phyloP scores from a whole-genome alignment of 2,329 filamentous ascomycete species.

The Rachicladosporium sp. region DNA sequence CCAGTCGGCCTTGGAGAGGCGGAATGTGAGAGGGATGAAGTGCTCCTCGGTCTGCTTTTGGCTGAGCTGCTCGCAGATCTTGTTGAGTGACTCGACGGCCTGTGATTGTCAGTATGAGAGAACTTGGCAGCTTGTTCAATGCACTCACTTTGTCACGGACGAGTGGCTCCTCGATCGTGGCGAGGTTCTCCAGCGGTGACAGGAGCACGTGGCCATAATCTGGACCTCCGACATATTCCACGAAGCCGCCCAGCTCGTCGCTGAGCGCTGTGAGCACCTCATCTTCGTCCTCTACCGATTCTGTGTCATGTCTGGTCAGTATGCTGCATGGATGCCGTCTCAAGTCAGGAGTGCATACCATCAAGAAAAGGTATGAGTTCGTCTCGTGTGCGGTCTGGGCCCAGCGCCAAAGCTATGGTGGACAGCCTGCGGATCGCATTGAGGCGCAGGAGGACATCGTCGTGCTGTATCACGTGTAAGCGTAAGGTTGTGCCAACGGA shows the following conservation, averaged over 20 bases:
- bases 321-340: too few relatives aligned
- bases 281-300: slow-evolving; percentile 97
- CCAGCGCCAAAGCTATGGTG: slow-evolving; percentile 91
- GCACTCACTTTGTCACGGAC: slow-evolving; percentile 84
- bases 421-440: slow-evolving; percentile 98
- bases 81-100: slow-evolving; percentile 98
- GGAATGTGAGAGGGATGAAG: slow-evolving; percentile 89
- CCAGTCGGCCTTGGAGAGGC: slow-evolving; percentile 98
- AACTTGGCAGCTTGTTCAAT: slow-evolving; percentile 15
- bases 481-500: background rate
- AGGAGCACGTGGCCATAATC: slow-evolving; percentile 92
- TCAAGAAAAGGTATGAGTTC: slow-evolving; percentile 98
- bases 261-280: slow-evolving; percentile 94
- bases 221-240: slow-evolving; percentile 92
- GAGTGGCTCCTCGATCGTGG: slow-evolving; percentile 94
- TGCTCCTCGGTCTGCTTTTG: slow-evolving; percentile 89
- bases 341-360: slow-evolving; percentile 48
- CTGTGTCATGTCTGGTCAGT: slow-evolving; percentile 39
- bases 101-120: slow-evolving; percentile 32
- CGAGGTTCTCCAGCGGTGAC: slow-evolving; percentile 92
- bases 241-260: slow-evolving; percentile 91
- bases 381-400: slow-evolving; percentile 90
- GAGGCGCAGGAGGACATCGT: slow-evolving; percentile 92
- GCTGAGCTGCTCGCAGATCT: slow-evolving; percentile 89
- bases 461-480: slow-evolving; percentile 51